A percentile compares a stretch with the other conserved stretches of the same genome.
These are phyloP conservation scores for Planoprotostelium fungivorum DNA, from an alignment of 78 protist species.

Conservation along the genomic window DNA sequence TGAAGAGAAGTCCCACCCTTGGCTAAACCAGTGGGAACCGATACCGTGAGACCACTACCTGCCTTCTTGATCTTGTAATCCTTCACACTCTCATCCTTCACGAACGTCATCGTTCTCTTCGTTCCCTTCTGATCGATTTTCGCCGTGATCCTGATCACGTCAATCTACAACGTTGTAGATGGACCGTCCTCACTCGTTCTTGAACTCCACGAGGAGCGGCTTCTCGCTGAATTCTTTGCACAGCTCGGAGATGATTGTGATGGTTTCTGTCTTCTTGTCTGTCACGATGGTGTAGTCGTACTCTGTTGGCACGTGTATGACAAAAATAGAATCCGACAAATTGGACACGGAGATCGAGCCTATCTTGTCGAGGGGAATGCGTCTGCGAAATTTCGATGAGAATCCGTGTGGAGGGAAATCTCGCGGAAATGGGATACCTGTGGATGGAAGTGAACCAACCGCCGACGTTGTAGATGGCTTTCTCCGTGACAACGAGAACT, in stretches of 20 bases:
- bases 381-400: no score
- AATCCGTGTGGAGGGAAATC: no score
- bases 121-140: slow-evolving; percentile 28
- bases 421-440: neutral
- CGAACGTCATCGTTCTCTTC: slow-evolving; percentile 29
- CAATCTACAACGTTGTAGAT: neutral
- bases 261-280: slow-evolving; percentile 33
- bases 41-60: slow-evolving; percentile 30
- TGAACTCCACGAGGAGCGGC: slow-evolving; percentile 10
- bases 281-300: slow-evolving; percentile 39
- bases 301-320: slow-evolving; percentile 18
- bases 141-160: slow-evolving; percentile 9
- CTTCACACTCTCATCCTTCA: slow-evolving; percentile 50
- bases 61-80: slow-evolving; percentile 62
- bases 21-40: neutral
- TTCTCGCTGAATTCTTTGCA: slow-evolving; percentile 23
- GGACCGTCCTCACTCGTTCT: neutral
- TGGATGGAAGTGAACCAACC: neutral
- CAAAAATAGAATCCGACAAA: slow-evolving; percentile 25
- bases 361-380: slow-evolving; percentile 34
- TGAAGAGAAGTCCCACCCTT: neutral
- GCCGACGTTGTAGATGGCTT: slow-evolving; percentile 57
- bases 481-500: slow-evolving; percentile 59
- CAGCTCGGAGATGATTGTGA: slow-evolving; percentile 34
- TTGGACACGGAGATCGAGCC: slow-evolving; percentile 10